Base-by-base conservation (phyloP, 345 rosid species). In the Salix exigua region DNA sequence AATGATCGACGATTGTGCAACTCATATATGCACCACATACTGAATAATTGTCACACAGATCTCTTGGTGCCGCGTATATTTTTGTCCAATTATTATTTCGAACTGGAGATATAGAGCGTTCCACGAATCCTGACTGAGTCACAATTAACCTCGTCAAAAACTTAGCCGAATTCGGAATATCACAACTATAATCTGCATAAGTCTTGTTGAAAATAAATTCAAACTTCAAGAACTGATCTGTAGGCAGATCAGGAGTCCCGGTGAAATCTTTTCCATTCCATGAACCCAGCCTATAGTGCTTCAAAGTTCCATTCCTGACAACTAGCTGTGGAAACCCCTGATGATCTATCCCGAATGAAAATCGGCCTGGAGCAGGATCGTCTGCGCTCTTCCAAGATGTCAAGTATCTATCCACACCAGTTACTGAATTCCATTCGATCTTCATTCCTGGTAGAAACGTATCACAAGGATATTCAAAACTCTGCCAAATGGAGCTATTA, bases 211-310 rank as follows among this genome's bases (percentile, higher is more conserved):
- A 69, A 5, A 58, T 40, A 61, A 80, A 75, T n/a, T 4, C 61
- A 25, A 4, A 42, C 4, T 28, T 58, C 6, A 69, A 60, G 37
- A 7, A 0, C 7, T 0, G 10, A 8, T 2, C 1, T 21, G 42
- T 18, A 1, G 18, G 63, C 21, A 70, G 21, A 0, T 23, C 14
- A n/a, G 78, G 75, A 50, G 69, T 63, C 17, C 85, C 85, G 0
- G 73, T 63, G 21, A 76, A 83, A 8, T 42, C 12, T 16, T 72
- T 12, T 11, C 85, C 85, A 42, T 83, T 79, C 85, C 85, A 79
- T 9, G 83, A 70, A 1, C 85, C 82, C 5, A 42, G 44, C 48
- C 85, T 63, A 48, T 33, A 76, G 2, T 28, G 35, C 55, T 63
- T 68, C 3, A 1, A 21, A 21, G 66, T 9, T 21, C 72, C 72